Conservation (phyloP, 495 filamentous ascomycete genomes). For the Lasiosphaeria ovina region DNA sequence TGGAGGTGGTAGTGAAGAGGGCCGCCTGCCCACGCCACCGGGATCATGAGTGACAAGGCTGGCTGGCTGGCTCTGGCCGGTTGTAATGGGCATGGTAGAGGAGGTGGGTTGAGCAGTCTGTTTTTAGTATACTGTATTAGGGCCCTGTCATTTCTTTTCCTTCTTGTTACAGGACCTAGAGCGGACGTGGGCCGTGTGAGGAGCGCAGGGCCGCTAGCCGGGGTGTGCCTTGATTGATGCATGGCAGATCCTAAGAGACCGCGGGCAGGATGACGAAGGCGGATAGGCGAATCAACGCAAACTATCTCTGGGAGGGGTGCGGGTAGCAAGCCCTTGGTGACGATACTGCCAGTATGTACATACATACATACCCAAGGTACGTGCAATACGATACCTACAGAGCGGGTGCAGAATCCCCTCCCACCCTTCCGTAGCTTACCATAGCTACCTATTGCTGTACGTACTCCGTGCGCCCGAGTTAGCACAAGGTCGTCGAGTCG, state of each 20-base stretch:
- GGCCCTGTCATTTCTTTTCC: constrained; percentile 25
- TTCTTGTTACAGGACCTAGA: constrained; percentile 27
- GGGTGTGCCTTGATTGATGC: constrained; percentile 26
- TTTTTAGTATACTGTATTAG: constrained; percentile 28
- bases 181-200: constrained; percentile 29
- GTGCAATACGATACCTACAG: too few relatives aligned
- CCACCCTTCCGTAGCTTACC: constrained; percentile 2
- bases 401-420: constrained; percentile 18
- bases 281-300: constrained; percentile 20
- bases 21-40: constrained; percentile 25
- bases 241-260: constrained; percentile 25
- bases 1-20: constrained; percentile 1
- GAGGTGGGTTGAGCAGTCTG: constrained; percentile 19
- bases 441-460: not conserved
- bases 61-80: not conserved
- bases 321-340: constrained; percentile 16
- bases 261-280: constrained; percentile 13
- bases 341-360: too few relatives aligned
- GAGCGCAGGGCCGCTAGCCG: constrained; percentile 16
- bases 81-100: constrained; percentile 19
- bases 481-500: constrained; percentile 8
- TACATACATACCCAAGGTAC: too few relatives aligned
- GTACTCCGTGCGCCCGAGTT: constrained; percentile 9
- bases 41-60: constrained; percentile 24
- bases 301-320: constrained; percentile 15